Evolutionary conservation across 352 stramenopile genomes (phyloP).

Genomic region (Thalassiosira pacifica): DNA sequence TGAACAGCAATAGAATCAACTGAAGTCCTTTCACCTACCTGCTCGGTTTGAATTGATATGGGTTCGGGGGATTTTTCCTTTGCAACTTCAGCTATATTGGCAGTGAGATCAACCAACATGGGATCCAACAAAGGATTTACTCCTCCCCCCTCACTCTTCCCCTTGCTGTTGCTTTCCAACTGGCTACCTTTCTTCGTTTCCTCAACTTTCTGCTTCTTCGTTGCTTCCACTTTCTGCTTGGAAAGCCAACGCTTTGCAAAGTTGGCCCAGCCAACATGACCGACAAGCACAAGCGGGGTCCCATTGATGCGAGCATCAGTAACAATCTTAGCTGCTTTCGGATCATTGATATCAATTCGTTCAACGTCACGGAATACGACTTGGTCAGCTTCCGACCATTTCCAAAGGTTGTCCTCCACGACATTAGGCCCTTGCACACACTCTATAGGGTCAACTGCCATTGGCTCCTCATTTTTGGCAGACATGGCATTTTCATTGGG

Average conservation of each 20-base stretch:
- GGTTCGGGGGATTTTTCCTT: background rate
- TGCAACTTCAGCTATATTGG: background rate
- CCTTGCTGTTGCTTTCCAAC: background rate
- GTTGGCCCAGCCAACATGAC: constrained; percentile 76
- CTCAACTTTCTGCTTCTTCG: background rate
- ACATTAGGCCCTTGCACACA: constrained; percentile 3
- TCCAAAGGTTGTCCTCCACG: constrained; percentile 53
- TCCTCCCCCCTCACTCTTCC: background rate
- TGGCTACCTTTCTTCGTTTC: constrained; percentile 1
- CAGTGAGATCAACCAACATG: background rate
- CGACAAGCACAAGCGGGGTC: constrained; percentile 75
- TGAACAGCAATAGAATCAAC: background rate
- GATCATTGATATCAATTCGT: constrained; percentile 74
- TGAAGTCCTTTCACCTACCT: background rate
- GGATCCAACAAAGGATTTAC: background rate
- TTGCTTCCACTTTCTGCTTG: constrained; percentile 32
- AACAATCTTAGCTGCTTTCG: constrained; percentile 56
- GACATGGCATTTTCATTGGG: constrained; percentile 20
- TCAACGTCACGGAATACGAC: constrained; percentile 66
- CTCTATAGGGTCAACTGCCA: constrained; percentile 21
- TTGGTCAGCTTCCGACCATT: constrained; percentile 63
- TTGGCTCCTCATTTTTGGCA: background rate
- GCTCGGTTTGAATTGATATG: background rate
- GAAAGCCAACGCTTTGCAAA: constrained; percentile 82
- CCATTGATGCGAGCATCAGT: constrained; percentile 73